A percentile compares a stretch with the other conserved stretches of the same genome.
These are phyloP conservation scores for Podospora australis DNA, from an alignment of 495 filamentous ascomycete genomes.

Conservation along the genomic window DNA sequence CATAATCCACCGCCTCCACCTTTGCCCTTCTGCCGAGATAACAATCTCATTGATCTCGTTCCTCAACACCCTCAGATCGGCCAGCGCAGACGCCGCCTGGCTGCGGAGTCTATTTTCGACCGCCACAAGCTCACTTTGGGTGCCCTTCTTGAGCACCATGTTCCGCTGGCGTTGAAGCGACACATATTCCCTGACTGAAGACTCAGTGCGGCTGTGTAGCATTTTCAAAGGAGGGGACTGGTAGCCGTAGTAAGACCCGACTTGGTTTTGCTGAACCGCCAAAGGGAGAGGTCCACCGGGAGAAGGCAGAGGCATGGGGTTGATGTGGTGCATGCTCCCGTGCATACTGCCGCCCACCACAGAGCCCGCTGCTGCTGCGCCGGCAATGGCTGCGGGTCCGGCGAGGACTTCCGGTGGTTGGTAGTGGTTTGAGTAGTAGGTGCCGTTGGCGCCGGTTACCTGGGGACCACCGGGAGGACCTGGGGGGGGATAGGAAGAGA, in stretches of 20 bases:
- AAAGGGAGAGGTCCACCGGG: neutral
- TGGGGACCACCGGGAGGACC: neutral
- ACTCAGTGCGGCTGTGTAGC: too few relatives aligned
- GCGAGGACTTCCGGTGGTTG: neutral
- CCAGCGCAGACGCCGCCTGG: conserved; percentile 29
- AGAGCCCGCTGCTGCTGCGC: neutral
- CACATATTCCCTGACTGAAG: too few relatives aligned
- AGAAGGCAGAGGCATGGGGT: neutral
- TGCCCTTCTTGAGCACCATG: neutral
- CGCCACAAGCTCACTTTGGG: neutral
- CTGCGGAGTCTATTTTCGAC: conserved; percentile 28
- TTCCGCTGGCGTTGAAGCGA: conserved; percentile 21
- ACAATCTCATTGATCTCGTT: conserved; percentile 25
- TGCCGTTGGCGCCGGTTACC: neutral
- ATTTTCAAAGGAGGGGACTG: too few relatives aligned
- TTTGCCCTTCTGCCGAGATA: conserved; percentile 27
- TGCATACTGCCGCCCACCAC: too few relatives aligned
- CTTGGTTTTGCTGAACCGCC: neutral
- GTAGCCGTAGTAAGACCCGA: too few relatives aligned
- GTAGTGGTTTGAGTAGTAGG: neutral
- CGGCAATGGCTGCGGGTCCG: conserved; percentile 1
- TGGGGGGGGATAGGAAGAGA: neutral
- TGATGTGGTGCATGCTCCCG: neutral
- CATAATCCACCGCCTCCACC: conserved; percentile 38
- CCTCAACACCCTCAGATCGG: conserved; percentile 27